Evolutionary conservation across 345 rosid genomes (phyloP).

Genomic region (Reutealis trisperma): DNA sequence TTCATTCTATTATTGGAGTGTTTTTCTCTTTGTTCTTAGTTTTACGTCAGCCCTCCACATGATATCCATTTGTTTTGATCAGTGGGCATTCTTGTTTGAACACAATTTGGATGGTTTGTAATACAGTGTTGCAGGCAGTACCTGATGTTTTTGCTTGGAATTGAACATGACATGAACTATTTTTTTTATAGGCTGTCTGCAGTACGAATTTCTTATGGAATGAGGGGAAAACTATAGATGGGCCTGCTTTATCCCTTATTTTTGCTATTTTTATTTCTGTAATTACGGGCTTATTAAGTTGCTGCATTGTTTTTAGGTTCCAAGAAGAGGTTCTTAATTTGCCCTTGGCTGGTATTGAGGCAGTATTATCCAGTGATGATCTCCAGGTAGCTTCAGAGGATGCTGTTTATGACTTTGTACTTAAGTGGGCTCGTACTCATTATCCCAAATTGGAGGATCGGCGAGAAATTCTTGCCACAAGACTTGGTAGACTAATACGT

Average conservation of each 20-base stretch:
- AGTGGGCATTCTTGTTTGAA: not conserved
- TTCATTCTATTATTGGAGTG: not conserved
- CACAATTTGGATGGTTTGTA: not conserved
- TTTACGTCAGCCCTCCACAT: not conserved
- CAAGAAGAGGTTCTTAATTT: constrained; percentile 67
- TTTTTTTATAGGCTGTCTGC: constrained; percentile 4
- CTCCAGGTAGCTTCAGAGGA: constrained; percentile 74
- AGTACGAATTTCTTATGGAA: not conserved
- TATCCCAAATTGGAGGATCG: constrained; percentile 68
- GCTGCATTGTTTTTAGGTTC: constrained; percentile 42
- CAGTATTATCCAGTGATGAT: constrained; percentile 69
- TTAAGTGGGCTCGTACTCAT: constrained; percentile 71
- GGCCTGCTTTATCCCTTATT: not conserved
- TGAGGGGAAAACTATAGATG: not conserved
- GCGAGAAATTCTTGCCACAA: constrained; percentile 50
- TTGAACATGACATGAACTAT: not conserved
- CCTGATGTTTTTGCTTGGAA: constrained; percentile 2
- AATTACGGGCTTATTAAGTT: not conserved
- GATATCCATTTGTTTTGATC: not conserved
- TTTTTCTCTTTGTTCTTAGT: not conserved
- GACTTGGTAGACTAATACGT: constrained; percentile 63
- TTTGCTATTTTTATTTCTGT: constrained; percentile 4
- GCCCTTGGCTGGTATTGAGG: constrained; percentile 79
- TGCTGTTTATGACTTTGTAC: constrained; percentile 61
- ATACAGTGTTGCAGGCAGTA: not conserved